These are phyloP conservation scores for Buxus sempervirens DNA, from an alignment of 164 flowering plant species.

Conservation along the genomic window DNA sequence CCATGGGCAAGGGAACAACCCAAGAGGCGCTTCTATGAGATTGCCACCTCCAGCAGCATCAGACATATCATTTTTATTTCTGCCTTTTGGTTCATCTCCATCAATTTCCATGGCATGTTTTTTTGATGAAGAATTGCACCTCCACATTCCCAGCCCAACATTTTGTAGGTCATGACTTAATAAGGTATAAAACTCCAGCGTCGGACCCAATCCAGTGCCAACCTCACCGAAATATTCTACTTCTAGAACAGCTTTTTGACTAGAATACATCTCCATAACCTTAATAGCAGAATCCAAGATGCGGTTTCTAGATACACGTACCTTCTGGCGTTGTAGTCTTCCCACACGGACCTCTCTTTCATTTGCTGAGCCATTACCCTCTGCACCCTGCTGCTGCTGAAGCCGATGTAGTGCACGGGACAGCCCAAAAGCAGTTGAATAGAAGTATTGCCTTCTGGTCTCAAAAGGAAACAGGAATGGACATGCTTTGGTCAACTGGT, in stretches of 20 bases:
- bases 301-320: constrained; percentile 89
- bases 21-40: constrained; percentile 76
- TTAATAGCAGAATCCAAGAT: constrained; percentile 95
- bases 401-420: constrained; percentile 90
- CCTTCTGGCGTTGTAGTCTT: constrained; percentile 90
- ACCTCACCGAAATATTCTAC: constrained; percentile 99
- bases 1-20: constrained; percentile 97
- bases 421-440: constrained; percentile 96
- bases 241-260: constrained; percentile 96
- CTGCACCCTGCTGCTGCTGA: constrained; percentile 95
- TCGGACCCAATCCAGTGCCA: constrained; percentile 98
- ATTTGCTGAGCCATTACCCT: constrained; percentile 62
- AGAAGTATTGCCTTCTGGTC: constrained; percentile 87
- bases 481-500: constrained; percentile 94
- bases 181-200: constrained; percentile 94
- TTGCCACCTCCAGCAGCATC: constrained; percentile 28
- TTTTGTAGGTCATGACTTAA: constrained; percentile 89
- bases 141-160: constrained; percentile 81
- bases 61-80: constrained; percentile 25
- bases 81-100: constrained; percentile 34
- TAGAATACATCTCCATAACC: constrained; percentile 98
- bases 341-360: constrained; percentile 93
- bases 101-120: constrained; percentile 62
- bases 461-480: constrained; percentile 98
- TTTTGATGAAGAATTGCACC: constrained; percentile 47